A percentile compares a stretch with the other conserved stretches of the same genome.
phyloP scores from a whole-genome alignment of 768 basidiomycete genomes.

The Macrocybe gigantea region DNA sequence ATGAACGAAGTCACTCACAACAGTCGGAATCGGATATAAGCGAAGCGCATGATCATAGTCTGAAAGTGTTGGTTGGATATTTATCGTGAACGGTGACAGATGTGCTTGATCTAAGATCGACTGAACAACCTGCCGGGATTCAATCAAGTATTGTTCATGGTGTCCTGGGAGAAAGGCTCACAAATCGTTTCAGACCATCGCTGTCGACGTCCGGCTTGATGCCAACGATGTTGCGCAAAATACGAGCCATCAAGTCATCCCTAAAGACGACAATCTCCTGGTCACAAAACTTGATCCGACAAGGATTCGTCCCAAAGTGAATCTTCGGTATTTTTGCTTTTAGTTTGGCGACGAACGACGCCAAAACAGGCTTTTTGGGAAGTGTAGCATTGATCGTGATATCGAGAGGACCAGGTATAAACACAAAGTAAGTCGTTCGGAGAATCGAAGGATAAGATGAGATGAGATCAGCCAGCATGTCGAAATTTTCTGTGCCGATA shows the following conservation, averaged over 20 bases:
- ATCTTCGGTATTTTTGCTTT: slow-evolving; percentile 71
- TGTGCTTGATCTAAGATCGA: slow-evolving; percentile 94
- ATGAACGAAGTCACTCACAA: slow-evolving; percentile 43
- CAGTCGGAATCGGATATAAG: slow-evolving; percentile 90
- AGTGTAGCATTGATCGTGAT: slow-evolving; percentile 74
- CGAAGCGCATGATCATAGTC: slow-evolving; percentile 92
- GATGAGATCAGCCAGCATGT: slow-evolving; percentile 80
- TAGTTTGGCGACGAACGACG: slow-evolving; percentile 66
- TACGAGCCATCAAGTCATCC: slow-evolving; percentile 89
- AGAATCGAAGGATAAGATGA: slow-evolving; percentile 74
- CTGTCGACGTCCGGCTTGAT: slow-evolving; percentile 77
- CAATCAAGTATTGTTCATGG: background rate
- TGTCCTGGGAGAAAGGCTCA: slow-evolving; percentile 30
- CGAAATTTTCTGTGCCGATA: slow-evolving; percentile 69
- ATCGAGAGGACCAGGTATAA: slow-evolving; percentile 93
- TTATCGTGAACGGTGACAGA: slow-evolving; percentile 79
- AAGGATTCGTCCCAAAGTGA: slow-evolving; percentile 86
- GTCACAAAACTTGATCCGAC: slow-evolving; percentile 89
- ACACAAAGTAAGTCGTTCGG: slow-evolving; percentile 80
- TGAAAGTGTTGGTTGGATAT: slow-evolving; percentile 80
- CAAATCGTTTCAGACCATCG: slow-evolving; percentile 84
- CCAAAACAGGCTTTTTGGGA: slow-evolving; percentile 77
- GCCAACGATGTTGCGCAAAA: slow-evolving; percentile 88
- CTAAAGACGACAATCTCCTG: slow-evolving; percentile 94
- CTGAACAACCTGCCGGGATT: slow-evolving; percentile 72